Evolutionary conservation across 192 early-diverging fungal genomes (phyloP), one percentile per base, ranked within the genome.

Genomic region (Haplosporangium gracile): DNA sequence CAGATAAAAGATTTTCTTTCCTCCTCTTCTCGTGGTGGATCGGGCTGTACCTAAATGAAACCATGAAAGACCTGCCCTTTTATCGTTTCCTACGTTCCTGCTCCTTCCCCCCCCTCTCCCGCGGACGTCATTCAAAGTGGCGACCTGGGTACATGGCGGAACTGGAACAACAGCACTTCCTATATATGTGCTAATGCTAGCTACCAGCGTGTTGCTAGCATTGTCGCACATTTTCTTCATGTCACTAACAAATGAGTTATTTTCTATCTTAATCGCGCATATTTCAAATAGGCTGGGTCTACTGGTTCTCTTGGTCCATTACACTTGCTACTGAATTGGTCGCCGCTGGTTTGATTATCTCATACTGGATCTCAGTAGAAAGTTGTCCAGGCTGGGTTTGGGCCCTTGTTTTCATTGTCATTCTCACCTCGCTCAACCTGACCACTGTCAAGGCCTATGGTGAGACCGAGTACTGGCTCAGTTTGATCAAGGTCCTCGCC

Each of bases 401-500:
- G 88, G 80, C 92, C 34, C 49, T 95, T 10, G 83, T 92, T n/a
- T 90, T 94, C 40, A 89, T 95, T 43, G 43, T 89, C 4, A 45
- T 93, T 9, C 93, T 97, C 65, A 90, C 95, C 22, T 16, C 88
- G 20, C 89, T 97, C 42, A 96, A 97, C 79, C 88, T 92, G 22
- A 82, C 93, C 22, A 89, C 92, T 26, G 94, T 94, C 75, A 91
- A 89, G 55, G 93, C 94, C 16, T 97, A 95, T 89, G 96, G 96
- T 53, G 96, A 97, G 83, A 88, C 92, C 18, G 96, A 97, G 85
- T 97, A 95, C 83, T 93, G 93, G 93, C 90, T 97, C 72, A 91
- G 92, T 15, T 65, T 93, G 36, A 93, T 95, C 90, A 97, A 97
- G 79, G 93, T 97, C 29, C 82, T 95, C 11, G 90, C 95, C 8